A percentile compares a stretch with the other conserved stretches of the same genome.
phyloP scores from a whole-genome alignment of 2,329 filamentous ascomycete genomes.

The Talaromyces piceae region DNA sequence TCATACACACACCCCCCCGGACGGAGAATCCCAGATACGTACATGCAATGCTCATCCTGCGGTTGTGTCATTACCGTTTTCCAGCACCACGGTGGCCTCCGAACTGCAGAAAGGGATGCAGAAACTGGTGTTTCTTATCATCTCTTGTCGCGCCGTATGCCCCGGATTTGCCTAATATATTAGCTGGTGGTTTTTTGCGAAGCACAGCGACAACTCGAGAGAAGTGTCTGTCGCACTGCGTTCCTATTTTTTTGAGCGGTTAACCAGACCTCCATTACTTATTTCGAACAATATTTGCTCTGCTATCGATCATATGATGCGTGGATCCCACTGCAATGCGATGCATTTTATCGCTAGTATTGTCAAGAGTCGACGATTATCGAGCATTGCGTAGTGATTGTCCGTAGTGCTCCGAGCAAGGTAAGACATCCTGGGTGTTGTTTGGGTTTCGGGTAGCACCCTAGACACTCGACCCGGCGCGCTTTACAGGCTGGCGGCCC shows the following conservation, averaged over 20 bases:
- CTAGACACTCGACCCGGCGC: background rate
- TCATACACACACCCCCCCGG: constrained; percentile 6
- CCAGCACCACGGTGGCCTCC: background rate
- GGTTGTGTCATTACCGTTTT: background rate
- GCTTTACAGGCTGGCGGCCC: background rate
- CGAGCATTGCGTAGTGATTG: background rate
- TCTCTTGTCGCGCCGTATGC: background rate
- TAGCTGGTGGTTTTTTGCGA: background rate
- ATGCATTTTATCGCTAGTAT: background rate
- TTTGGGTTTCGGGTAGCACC: background rate
- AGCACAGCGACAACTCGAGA: background rate
- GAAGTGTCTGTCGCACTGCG: background rate
- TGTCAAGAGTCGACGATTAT: background rate
- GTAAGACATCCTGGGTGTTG: background rate
- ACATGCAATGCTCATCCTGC: background rate
- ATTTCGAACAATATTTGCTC: background rate
- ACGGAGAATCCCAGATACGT: constrained; percentile 7
- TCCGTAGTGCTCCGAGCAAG: background rate
- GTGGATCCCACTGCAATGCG: background rate
- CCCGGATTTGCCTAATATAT: background rate
- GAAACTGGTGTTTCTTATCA: background rate
- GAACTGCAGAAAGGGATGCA: background rate
- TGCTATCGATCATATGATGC: background rate
- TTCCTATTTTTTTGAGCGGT: background rate
- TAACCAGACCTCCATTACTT: background rate